Percentiles rank a stretch among this genome's conserved stretches.
Conservation (phyloP, 768 basidiomycete genomes). For the Lactarius vividus region DNA sequence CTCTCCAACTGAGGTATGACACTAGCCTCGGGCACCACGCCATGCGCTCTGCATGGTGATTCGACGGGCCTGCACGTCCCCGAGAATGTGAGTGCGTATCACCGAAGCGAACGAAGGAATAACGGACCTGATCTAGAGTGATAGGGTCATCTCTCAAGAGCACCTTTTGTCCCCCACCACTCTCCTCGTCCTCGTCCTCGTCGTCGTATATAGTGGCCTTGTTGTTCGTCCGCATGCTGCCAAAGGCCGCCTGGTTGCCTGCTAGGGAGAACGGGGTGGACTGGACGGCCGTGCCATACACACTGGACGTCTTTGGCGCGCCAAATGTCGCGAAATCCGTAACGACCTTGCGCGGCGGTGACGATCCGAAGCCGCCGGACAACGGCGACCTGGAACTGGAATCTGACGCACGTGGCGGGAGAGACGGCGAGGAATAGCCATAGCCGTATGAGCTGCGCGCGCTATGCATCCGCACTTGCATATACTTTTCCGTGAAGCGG, state of each 20-base stretch:
- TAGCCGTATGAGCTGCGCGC: slow-evolving; percentile 52
- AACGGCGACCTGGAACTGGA: slow-evolving; percentile 42
- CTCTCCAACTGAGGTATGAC: slow-evolving; percentile 18
- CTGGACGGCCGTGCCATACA: slow-evolving; percentile 81
- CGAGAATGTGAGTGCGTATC: slow-evolving; percentile 5
- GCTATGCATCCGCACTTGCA: slow-evolving; percentile 63
- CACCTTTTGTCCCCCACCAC: slow-evolving; percentile 61
- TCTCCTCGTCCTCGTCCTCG: slow-evolving; percentile 62
- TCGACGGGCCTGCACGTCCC: slow-evolving; percentile 57
- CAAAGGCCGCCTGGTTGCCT: slow-evolving; percentile 81
- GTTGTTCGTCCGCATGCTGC: slow-evolving; percentile 56
- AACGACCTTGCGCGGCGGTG: slow-evolving; percentile 68
- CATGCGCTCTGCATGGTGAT: slow-evolving; percentile 91
- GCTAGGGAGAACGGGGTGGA: slow-evolving; percentile 78
- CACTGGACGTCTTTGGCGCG: slow-evolving; percentile 67
- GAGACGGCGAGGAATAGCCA: slow-evolving; percentile 48
- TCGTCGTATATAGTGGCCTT: slow-evolving; percentile 56
- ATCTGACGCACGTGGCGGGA: slow-evolving; percentile 41
- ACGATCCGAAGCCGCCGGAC: slow-evolving; percentile 36
- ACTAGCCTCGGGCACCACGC: slow-evolving; percentile 61
- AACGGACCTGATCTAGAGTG: slow-evolving; percentile 82
- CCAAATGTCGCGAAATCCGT: slow-evolving; percentile 87
- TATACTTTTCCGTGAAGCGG: slow-evolving; percentile 95
- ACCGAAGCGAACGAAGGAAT: slow-evolving; percentile 12
- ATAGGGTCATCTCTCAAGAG: slow-evolving; percentile 82